Conservation (phyloP, 2,329 filamentous ascomycete species). For the Helotiales sp. region DNA sequence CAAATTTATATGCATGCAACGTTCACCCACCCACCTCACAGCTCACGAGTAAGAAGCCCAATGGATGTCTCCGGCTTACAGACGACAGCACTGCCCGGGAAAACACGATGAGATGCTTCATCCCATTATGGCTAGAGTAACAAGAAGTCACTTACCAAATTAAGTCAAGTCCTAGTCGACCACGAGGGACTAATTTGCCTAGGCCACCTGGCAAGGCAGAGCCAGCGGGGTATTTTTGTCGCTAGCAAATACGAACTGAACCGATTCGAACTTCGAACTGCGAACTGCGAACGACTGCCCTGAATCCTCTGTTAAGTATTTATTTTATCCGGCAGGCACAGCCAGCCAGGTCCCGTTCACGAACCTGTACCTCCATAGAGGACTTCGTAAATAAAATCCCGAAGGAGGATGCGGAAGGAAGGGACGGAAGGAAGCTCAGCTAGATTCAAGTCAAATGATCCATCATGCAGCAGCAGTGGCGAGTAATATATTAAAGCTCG, state of each 20-base stretch:
- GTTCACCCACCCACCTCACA: background rate
- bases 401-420: background rate
- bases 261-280: background rate
- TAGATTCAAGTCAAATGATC: conserved; percentile 5
- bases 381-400: background rate
- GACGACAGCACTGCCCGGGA: conserved; percentile 9
- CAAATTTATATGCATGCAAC: conserved; percentile 9
- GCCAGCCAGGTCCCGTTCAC: background rate
- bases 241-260: too few relatives aligned
- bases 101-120: background rate
- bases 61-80: background rate
- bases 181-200: too few relatives aligned
- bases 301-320: background rate
- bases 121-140: background rate
- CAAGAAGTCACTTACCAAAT: background rate
- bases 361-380: too few relatives aligned
- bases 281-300: too few relatives aligned
- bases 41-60: background rate
- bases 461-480: background rate
- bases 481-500: background rate
- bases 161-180: background rate
- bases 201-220: background rate
- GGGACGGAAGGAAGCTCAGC: background rate
- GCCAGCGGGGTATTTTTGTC: background rate
- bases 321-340: background rate